Evolutionary conservation across 75 land plant genomes (phyloP).

Genomic region (Gnetum montanum): DNA sequence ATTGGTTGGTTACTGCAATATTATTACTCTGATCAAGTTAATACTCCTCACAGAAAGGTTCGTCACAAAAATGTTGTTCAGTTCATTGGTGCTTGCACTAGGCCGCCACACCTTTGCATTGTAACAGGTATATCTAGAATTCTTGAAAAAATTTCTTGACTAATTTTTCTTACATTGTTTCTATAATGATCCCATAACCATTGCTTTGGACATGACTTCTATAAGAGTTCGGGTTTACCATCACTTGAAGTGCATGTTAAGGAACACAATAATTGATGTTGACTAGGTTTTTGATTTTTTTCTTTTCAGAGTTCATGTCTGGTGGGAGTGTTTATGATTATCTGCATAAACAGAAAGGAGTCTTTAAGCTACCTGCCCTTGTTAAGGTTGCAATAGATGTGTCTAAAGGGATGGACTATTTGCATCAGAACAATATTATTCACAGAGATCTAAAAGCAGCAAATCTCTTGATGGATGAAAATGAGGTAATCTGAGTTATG

Average conservation of each 20-base stretch:
- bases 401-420: conserved; percentile 95
- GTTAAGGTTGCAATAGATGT: conserved; percentile 91
- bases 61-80: conserved; percentile 97
- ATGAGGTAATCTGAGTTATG: conserved; percentile 93
- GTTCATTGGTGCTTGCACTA: conserved; percentile 96
- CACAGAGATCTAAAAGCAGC: conserved; percentile 93
- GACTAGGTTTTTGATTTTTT: neutral
- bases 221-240: no score
- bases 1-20: no score
- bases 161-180: no score
- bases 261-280: neutral
- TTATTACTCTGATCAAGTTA: no score
- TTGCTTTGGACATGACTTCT: no score
- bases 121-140: conserved; percentile 74
- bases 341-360: conserved; percentile 80
- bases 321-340: conserved; percentile 98
- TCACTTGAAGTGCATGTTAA: neutral
- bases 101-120: conserved; percentile 79
- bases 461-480: conserved; percentile 92
- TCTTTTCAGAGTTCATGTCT: conserved; percentile 78
- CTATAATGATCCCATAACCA: no score
- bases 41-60: conserved; percentile 89
- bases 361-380: conserved; percentile 71
- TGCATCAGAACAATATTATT: conserved; percentile 92
- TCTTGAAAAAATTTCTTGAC: neutral